A percentile compares a stretch with the other conserved stretches of the same genome.
These are phyloP conservation scores for Solanum dulcamara DNA, from an alignment of 257 asterid genomes.

Conservation along the genomic window DNA sequence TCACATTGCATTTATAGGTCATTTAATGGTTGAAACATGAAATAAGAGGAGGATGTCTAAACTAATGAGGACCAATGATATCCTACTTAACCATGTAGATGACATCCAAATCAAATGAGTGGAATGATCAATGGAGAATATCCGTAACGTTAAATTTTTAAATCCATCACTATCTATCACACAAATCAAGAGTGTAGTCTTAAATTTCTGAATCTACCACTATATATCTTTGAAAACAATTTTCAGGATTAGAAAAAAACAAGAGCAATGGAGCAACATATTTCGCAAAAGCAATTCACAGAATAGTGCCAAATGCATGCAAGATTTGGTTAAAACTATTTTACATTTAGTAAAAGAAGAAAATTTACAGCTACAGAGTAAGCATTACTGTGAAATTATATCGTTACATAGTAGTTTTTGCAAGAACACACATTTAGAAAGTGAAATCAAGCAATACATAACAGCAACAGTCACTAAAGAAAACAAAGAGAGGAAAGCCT, in stretches of 20 bases:
- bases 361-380: background rate
- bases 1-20: too few relatives aligned
- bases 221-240: background rate
- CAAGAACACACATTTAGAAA: background rate
- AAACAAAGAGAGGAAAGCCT: background rate
- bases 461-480: background rate
- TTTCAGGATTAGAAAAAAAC: background rate
- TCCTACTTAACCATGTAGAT: too few relatives aligned
- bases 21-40: too few relatives aligned
- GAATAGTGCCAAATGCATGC: background rate
- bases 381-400: background rate
- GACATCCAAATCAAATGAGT: too few relatives aligned
- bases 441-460: background rate
- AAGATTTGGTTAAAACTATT: background rate
- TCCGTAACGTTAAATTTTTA: too few relatives aligned
- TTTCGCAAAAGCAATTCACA: background rate
- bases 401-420: background rate
- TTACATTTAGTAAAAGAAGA: background rate
- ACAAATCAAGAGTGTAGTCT: too few relatives aligned
- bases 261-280: background rate
- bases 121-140: too few relatives aligned
- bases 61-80: too few relatives aligned
- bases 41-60: too few relatives aligned
- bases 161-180: too few relatives aligned
- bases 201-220: too few relatives aligned